These are phyloP conservation scores for Acanthamoeba sp. DNA, from an alignment of 208 protist species.

Conservation along the genomic window DNA sequence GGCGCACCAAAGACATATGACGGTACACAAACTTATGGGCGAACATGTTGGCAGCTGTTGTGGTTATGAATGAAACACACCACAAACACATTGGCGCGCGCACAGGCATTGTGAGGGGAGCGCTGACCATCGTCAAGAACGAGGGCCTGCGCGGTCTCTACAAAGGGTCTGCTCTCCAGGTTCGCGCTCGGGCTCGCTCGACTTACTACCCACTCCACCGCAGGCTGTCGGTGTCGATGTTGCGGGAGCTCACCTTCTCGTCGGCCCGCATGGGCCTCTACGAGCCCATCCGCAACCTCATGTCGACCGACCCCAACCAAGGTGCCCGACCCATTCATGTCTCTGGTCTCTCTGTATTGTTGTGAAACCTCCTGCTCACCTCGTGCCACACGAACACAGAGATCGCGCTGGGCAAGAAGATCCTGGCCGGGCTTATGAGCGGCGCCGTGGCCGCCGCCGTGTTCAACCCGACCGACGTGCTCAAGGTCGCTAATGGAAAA, in stretches of 20 bases:
- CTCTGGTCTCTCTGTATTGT: background rate
- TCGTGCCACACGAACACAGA: background rate
- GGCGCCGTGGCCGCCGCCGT: background rate
- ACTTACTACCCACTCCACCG: background rate
- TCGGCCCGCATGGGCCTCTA: conserved; percentile 1
- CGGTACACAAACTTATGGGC: too few relatives aligned
- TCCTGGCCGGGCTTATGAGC: background rate
- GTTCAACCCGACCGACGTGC: conserved; percentile 21
- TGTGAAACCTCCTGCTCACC: background rate
- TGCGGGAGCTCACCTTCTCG: conserved; percentile 9
- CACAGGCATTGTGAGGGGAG: background rate
- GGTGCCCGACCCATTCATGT: background rate
- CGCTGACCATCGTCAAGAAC: background rate
- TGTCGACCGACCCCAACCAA: background rate
- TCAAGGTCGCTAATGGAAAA: background rate
- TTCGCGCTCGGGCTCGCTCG: background rate
- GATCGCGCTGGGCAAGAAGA: conserved; percentile 4
- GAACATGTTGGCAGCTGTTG: too few relatives aligned
- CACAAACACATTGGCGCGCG: too few relatives aligned
- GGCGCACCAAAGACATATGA: conserved; percentile 10
- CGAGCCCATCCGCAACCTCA: conserved; percentile 46
- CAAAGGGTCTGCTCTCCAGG: background rate
- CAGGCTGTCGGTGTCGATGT: conserved; percentile 5
- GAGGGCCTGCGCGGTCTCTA: conserved; percentile 21
- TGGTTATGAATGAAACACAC: too few relatives aligned